Conservation (phyloP, 164 flowering plant species). For the Houttuynia cordata region DNA sequence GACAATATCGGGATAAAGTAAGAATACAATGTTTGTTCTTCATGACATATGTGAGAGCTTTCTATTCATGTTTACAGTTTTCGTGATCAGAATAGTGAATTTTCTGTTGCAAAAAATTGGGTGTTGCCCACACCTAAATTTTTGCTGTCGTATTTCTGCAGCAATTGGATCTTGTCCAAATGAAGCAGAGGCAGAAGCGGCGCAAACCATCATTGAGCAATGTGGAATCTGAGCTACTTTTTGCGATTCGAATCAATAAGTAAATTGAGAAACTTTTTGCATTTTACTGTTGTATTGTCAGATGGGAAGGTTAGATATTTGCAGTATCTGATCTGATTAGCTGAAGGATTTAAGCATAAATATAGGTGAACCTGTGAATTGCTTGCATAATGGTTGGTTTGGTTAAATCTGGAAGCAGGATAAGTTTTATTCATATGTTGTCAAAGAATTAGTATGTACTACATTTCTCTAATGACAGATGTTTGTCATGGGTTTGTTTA, state of each 20-base stretch:
- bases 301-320: too few species aligned
- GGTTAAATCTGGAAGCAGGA: too few species aligned
- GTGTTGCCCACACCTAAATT: background rate
- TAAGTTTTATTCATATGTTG: too few species aligned
- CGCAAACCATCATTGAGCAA: slow-evolving; percentile 8
- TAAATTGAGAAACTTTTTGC: slow-evolving; percentile 4
- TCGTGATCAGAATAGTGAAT: background rate
- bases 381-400: too few species aligned
- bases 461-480: too few species aligned
- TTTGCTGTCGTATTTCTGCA: slow-evolving; percentile 7
- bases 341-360: too few species aligned
- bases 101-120: background rate
- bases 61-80: background rate
- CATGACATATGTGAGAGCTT: background rate
- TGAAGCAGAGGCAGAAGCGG: slow-evolving; percentile 53
- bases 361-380: too few species aligned
- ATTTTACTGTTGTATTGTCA: too few species aligned
- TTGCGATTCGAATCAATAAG: slow-evolving; percentile 73
- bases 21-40: background rate
- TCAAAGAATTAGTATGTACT: too few species aligned
- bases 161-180: slow-evolving; percentile 64
- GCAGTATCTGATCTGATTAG: too few species aligned
- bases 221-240: slow-evolving; percentile 43
- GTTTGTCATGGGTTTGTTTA: too few species aligned
- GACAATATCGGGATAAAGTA: slow-evolving; percentile 51